These are phyloP conservation scores for Diaporthe ampelina DNA, from an alignment of 2,329 filamentous ascomycete species.

Conservation along the genomic window DNA sequence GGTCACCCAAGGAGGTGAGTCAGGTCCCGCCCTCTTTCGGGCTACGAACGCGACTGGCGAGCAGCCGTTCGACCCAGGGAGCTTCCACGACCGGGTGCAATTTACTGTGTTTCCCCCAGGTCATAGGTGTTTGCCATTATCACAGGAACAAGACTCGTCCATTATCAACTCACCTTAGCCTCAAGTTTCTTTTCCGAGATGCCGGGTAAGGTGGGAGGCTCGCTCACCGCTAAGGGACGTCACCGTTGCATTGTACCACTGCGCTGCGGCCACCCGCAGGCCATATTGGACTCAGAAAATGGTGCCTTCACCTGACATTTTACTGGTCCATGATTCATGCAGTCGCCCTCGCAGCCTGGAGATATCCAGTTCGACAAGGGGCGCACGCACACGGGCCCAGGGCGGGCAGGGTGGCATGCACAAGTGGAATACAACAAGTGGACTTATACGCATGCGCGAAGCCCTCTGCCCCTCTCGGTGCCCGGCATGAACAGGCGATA, in stretches of 20 bases:
- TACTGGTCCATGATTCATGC: constrained; percentile 25
- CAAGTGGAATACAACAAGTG: constrained; percentile 2
- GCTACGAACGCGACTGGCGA: constrained; percentile 8
- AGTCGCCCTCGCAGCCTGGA: background rate
- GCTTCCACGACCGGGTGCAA: background rate
- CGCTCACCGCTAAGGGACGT: constrained; percentile 8
- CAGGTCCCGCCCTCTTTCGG: constrained; percentile 9
- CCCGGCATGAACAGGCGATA: constrained; percentile 5
- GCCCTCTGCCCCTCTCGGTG: constrained; percentile 11
- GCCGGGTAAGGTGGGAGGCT: background rate
- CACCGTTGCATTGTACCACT: constrained; percentile 2
- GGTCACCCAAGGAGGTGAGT: constrained; percentile 22
- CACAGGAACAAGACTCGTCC: background rate
- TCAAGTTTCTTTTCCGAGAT: background rate
- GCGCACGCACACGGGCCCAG: background rate
- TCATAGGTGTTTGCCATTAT: background rate
- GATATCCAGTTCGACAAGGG: constrained; percentile 5
- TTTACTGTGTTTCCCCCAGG: background rate
- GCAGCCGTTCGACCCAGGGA: background rate
- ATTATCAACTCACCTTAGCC: background rate
- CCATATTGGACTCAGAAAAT: background rate
- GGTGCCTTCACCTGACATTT: background rate
- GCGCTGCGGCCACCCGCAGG: constrained; percentile 12
- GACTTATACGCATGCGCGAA: constrained; percentile 4
- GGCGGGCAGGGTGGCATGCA: constrained; percentile 24